Conservation (phyloP, 768 basidiomycete species). For the Paxillus rubicundulus region DNA sequence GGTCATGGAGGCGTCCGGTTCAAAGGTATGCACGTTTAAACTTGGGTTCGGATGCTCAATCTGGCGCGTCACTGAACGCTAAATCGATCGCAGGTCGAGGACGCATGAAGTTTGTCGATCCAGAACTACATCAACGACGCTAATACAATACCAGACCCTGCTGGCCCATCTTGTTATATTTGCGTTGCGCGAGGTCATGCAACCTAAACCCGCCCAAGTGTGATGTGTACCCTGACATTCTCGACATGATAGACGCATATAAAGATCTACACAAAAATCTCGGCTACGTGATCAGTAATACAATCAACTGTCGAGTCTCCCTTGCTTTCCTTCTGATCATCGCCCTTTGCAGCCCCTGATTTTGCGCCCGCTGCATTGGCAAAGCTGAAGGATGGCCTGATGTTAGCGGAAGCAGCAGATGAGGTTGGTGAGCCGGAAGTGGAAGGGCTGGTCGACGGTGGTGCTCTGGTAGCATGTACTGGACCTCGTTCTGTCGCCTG, state of each 20-base stretch:
- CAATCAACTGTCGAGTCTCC: constrained; percentile 11
- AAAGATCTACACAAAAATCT: constrained; percentile 18
- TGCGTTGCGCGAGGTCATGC: not conserved
- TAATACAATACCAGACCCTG: constrained; percentile 1
- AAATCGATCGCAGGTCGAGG: constrained; percentile 46
- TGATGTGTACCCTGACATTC: constrained; percentile 3
- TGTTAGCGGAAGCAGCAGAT: constrained; percentile 43
- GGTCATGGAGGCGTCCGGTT: constrained; percentile 54
- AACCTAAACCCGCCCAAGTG: not conserved
- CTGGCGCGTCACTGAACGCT: not conserved
- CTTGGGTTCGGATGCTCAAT: not conserved
- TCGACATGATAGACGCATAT: constrained; percentile 15
- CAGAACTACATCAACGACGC: constrained; percentile 41
- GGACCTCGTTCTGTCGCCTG: constrained; percentile 45
- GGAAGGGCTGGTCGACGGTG: constrained; percentile 17
- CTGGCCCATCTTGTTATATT: not conserved
- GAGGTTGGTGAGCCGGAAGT: constrained; percentile 24
- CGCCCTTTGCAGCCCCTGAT: constrained; percentile 15
- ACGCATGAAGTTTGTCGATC: constrained; percentile 66
- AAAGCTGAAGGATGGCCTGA: constrained; percentile 78
- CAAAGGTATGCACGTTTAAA: constrained; percentile 46
- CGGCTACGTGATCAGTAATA: constrained; percentile 13
- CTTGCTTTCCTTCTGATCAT: constrained; percentile 13
- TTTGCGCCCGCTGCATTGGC: constrained; percentile 64
- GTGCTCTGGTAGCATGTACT: constrained; percentile 31